Percentiles rank a stretch among this genome's conserved stretches.
Evolutionary conservation across 192 early-diverging fungal species (phyloP).

Genomic region (Entomortierella parvispora): DNA sequence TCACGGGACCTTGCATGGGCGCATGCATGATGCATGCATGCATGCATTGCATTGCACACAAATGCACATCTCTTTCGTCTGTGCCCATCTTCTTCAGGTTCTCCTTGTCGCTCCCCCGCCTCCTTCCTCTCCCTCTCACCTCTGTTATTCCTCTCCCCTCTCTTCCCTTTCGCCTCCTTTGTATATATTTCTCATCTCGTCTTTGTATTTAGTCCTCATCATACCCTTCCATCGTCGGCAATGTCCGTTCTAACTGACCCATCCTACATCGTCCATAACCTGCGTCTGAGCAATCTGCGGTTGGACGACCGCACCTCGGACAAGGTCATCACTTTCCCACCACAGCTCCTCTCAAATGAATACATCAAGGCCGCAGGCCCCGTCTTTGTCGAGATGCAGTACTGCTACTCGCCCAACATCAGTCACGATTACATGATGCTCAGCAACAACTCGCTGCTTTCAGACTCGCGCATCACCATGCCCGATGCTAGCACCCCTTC

Average conservation of each 20-base stretch:
- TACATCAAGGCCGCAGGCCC: constrained; percentile 69
- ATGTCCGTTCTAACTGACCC: constrained; percentile 81
- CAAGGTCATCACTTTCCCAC: constrained; percentile 76
- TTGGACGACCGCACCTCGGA: constrained; percentile 78
- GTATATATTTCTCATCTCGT: not conserved
- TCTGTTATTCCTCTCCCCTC: no score
- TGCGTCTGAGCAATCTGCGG: constrained; percentile 76
- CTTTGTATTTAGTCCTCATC: not conserved
- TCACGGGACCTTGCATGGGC: no score
- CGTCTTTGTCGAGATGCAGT: constrained; percentile 67
- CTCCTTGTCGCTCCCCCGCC: no score
- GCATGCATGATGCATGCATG: no score
- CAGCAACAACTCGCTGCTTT: constrained; percentile 21
- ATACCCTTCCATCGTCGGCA: constrained; percentile 1
- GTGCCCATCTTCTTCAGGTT: no score
- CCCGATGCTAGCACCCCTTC: constrained; percentile 8
- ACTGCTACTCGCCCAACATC: constrained; percentile 65
- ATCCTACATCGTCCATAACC: constrained; percentile 77
- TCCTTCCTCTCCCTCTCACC: not conserved
- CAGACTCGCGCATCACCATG: constrained; percentile 6
- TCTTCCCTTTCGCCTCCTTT: not conserved
- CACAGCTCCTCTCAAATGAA: constrained; percentile 65
- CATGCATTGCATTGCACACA: no score
- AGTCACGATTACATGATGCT: constrained; percentile 46
- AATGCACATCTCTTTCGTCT: no score